Percentiles rank a stretch among this genome's conserved stretches.
Evolutionary conservation across 371 early-diverging fungal genomes (phyloP).

Genomic region (Mucor irregularis): DNA sequence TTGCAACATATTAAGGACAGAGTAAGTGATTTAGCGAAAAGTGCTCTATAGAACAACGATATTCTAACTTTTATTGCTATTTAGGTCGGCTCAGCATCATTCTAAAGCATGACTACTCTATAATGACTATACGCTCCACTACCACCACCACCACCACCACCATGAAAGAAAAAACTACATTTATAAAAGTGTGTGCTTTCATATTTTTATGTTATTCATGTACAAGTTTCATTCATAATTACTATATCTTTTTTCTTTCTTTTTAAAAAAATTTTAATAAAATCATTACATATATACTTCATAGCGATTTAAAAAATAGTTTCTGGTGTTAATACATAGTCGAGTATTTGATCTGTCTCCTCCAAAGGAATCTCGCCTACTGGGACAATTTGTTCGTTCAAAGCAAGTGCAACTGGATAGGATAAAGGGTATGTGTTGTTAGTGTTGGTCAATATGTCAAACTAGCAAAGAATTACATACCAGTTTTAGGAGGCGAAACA

Average conservation of each 20-base stretch:
- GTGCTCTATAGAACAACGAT: neutral
- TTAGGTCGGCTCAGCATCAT: slow-evolving; percentile 21
- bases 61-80: neutral
- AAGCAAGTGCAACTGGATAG: slow-evolving; percentile 56
- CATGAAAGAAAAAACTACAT: slow-evolving; percentile 1
- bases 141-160: too few species aligned
- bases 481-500: slow-evolving; percentile 28
- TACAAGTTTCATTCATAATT: neutral
- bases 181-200: neutral
- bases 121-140: too few species aligned
- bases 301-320: slow-evolving; percentile 23
- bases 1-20: slow-evolving; percentile 64
- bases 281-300: too few species aligned
- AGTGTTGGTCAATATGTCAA: neutral
- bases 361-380: slow-evolving; percentile 39
- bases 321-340: slow-evolving; percentile 35
- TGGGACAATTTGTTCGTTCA: slow-evolving; percentile 58
- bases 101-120: too few species aligned
- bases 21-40: slow-evolving; percentile 26
- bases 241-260: neutral
- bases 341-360: slow-evolving; percentile 41
- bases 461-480: too few species aligned
- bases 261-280: slow-evolving; percentile 9
- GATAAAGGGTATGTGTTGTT: neutral
- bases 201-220: neutral